Conservation (phyloP, 176 grass and related monocot species). For the Aegilops tauschii region DNA sequence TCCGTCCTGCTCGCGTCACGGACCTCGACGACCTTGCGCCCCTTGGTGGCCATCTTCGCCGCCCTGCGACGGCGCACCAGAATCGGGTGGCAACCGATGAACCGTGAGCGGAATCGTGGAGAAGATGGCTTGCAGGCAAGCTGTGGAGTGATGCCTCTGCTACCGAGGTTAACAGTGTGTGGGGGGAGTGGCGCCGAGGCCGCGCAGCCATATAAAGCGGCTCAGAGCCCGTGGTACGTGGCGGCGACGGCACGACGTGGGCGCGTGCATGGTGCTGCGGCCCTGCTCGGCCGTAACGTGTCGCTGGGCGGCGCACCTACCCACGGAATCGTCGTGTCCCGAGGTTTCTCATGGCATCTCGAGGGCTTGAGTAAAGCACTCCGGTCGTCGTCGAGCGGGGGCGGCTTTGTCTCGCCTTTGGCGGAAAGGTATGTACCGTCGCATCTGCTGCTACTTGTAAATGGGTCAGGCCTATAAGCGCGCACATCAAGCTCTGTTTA, state of each 20-base stretch:
- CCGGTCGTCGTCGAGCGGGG: too few relatives aligned
- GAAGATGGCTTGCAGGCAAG: not conserved
- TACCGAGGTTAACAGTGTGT: not conserved
- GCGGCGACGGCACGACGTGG: conserved; percentile 35
- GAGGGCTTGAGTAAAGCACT: too few relatives aligned
- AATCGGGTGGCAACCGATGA: not conserved
- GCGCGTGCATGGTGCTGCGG: conserved; percentile 27
- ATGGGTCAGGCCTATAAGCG: too few relatives aligned
- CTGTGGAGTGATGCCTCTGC: not conserved
- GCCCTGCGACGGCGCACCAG: not conserved
- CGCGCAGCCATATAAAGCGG: conserved; percentile 1
- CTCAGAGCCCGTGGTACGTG: conserved; percentile 16
- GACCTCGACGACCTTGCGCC: not conserved
- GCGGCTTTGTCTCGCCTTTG: too few relatives aligned
- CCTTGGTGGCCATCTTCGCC: conserved; percentile 8
- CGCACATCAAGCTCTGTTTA: too few relatives aligned
- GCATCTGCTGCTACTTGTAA: too few relatives aligned
- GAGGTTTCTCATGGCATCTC: conserved; percentile 2
- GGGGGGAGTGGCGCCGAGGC: not conserved
- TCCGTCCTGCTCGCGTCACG: not conserved
- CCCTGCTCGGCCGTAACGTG: conserved; percentile 12
- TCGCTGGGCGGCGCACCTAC: not conserved
- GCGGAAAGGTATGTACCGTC: too few relatives aligned
- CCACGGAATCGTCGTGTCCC: not conserved
- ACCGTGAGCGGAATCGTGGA: not conserved